Evolutionary conservation across 2,329 filamentous ascomycete genomes (phyloP), one percentile per base, ranked within the genome.

Genomic region (Aspergillus pseudotamarii): DNA sequence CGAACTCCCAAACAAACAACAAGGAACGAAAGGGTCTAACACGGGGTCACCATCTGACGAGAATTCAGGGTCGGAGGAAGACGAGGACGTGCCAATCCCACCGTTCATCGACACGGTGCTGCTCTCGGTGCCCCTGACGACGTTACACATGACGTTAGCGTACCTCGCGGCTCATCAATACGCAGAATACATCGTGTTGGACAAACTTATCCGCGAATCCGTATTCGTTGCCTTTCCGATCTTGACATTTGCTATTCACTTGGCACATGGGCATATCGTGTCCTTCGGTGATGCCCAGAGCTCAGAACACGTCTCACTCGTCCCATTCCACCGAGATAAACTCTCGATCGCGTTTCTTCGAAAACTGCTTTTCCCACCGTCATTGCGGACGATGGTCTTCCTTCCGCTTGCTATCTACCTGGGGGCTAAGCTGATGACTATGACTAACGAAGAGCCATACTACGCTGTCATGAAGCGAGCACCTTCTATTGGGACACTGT

Each of bases 391-490:
- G 6, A 36, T 75, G 8, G 48, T 76, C 3, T 78, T 78, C 59
- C 67, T 79, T 8, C 71, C 74, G 8, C 56, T 76, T 6, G 73
- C 78, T 28, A 57, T 74, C 5, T 48, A 34, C 16, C 66, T 80
- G 0, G 95, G 95, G 1, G 92, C 89, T 78, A 94, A 93, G 76
- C 82, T 97, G 66, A 89, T 98, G 56, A 83, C 91, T 69, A 88
- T 94, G 59, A 93, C 91, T 30, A 98, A 97, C 72, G 85, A 83
- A 34, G 87, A 89, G 68, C 88, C 90, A 5, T 98, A 97, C 72
- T 88, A 96, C 69, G 91, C 91, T 8, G 89, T 96, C 23, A 94
- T 98, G 92, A 96, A 97, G 81, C 89, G 88, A 66, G 91, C 93
- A 0, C 95, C 95, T n/a, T 89, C 93, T 6, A 77, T 97, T 16